These are phyloP conservation scores for Pseudogymnoascus sp. DNA, from an alignment of 2,329 filamentous ascomycete species.

Conservation along the genomic window DNA sequence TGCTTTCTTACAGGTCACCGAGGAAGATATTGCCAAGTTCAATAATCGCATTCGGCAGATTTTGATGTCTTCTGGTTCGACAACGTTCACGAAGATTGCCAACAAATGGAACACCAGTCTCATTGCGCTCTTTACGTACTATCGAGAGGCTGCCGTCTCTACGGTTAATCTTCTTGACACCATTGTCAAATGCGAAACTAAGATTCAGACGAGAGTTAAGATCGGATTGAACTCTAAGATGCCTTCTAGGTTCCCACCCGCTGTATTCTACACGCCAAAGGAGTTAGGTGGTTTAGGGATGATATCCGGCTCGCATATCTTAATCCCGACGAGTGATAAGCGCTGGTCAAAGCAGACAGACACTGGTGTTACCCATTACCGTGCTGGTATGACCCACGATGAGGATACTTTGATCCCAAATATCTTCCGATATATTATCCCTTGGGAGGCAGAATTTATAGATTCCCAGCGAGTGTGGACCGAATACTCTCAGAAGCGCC, in stretches of 20 bases:
- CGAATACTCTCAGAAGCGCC: constrained; percentile 94
- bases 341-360: constrained; percentile 98
- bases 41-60: constrained; percentile 98
- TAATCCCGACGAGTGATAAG: constrained; percentile 96
- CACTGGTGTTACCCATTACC: constrained; percentile 91
- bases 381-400: constrained; percentile 95
- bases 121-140: constrained; percentile 97
- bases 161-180: constrained; percentile 91
- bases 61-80: constrained; percentile 98
- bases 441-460: constrained; percentile 98
- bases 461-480: constrained; percentile 99
- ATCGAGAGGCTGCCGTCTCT: constrained; percentile 92
- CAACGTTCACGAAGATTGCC: constrained; percentile 98
- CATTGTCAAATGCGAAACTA: constrained; percentile 98
- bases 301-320: constrained; percentile 97
- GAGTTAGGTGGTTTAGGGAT: constrained; percentile 94
- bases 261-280: constrained; percentile 98
- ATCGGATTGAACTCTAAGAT: constrained; percentile 99
- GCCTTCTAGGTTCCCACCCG: constrained; percentile 95
- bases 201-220: constrained; percentile 98
- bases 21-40: constrained; percentile 97
- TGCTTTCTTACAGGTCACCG: constrained; percentile 94
- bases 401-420: constrained; percentile 97
- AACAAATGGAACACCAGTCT: constrained; percentile 99
- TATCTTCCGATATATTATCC: constrained; percentile 98